A percentile compares a stretch with the other conserved stretches of the same genome.
Evolutionary conservation across 768 basidiomycete species (phyloP).

Genomic region (Phanerochaete carnosa): DNA sequence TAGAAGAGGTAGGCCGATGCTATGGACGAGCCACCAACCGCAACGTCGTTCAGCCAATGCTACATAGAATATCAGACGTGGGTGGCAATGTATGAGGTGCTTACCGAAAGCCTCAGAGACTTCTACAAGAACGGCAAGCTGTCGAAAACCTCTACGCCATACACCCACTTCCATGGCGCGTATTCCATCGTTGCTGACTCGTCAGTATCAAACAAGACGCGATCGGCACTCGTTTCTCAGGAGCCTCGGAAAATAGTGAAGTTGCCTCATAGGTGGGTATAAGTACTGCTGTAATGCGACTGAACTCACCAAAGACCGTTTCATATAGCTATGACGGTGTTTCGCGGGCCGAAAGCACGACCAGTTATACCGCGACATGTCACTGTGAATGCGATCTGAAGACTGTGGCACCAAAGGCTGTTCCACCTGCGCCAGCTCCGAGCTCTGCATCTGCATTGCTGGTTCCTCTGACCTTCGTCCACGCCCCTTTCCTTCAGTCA

Average conservation of each 20-base stretch:
- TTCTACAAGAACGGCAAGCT: not conserved
- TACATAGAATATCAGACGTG: slow-evolving; percentile 15
- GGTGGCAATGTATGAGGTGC: slow-evolving; percentile 13
- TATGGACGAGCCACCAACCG: not conserved
- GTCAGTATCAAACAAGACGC: not conserved
- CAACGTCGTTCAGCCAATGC: not conserved
- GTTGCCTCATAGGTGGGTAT: slow-evolving; percentile 11
- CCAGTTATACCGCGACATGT: too few relatives aligned
- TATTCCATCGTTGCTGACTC: slow-evolving; percentile 22
- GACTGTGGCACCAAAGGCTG: not conserved
- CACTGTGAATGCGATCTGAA: too few relatives aligned
- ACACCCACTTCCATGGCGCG: slow-evolving; percentile 13
- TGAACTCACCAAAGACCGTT: too few relatives aligned
- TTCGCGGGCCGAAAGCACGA: too few relatives aligned
- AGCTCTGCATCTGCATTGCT: not conserved
- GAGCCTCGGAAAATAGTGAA: slow-evolving; percentile 8
- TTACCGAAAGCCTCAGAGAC: not conserved
- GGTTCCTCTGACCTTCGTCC: not conserved
- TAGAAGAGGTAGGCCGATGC: not conserved
- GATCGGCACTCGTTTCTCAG: slow-evolving; percentile 9
- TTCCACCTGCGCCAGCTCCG: not conserved
- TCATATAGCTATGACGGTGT: too few relatives aligned
- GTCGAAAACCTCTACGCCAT: not conserved
- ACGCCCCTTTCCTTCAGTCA: not conserved
- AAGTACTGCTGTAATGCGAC: too few relatives aligned